Evolutionary conservation across 2,329 filamentous ascomycete genomes (phyloP), one percentile per base, ranked within the genome.

Genomic region (Aspergillus eucalypticola): DNA sequence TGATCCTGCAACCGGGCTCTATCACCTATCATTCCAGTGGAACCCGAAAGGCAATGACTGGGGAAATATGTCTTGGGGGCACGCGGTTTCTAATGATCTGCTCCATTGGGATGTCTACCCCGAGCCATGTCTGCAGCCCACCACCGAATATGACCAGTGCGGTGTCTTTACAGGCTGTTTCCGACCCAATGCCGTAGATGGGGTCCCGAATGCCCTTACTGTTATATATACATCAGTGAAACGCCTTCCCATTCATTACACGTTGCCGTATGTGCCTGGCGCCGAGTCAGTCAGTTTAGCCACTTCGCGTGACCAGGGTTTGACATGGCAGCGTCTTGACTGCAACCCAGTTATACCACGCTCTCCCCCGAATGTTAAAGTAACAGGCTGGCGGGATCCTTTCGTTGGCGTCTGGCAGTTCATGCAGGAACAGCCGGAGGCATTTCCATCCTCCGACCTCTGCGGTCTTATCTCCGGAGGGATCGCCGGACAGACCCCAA

Each of bases 381-480:
- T 80, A 11, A 79, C 76, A 1, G 78, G 76, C 3, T 81, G 75
- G 73, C 68, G 79, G 58, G 79, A 81, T 60, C 78, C 79, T 0
- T 79, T 69, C 54, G 60, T 79, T 10, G 68, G 60, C 41, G 39
- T 60, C 5, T 77, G 75, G 75, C 59, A 68, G 13, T 56, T 65
- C 2, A 66, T 75, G 65, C 57, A 46, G 7, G 38, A 32, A 60
- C 35, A 51, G 56, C 39, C 65, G 17, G 39, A 53, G 15, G 53
- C 52, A 11, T n/a, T 49, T 15, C 35, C 41, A 32, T 42, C 49
- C 5, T 53, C 60, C 6, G 71, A 63, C 3, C 67, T 83, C 0
- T 83, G 81, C 59, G 82, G 80, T 2, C 73, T 83, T 11, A 71
- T 84, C 8, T 82, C 81, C 0, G 82, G 82, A 1, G 82, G 82